Conservation (phyloP, 768 basidiomycete genomes). For the Lyophyllum atratum region DNA sequence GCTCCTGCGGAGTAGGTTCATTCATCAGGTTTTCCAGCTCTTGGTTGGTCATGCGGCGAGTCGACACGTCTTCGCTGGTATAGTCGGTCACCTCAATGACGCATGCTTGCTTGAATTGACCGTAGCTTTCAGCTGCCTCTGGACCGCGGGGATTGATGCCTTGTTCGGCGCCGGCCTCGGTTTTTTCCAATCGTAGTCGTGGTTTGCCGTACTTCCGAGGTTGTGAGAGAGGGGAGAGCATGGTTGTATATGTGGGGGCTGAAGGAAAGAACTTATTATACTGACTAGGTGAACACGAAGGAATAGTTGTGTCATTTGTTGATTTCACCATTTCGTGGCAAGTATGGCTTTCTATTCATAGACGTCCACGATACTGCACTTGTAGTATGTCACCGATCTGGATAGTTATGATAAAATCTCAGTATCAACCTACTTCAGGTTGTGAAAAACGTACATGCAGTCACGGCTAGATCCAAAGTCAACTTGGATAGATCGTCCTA, state of each 20-base stretch:
- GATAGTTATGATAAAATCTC: no score
- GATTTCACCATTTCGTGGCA: neutral
- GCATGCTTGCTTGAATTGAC: constrained; percentile 56
- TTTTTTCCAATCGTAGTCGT: neutral
- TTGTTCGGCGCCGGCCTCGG: constrained; percentile 58
- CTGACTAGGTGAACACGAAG: neutral
- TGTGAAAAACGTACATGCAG: no score
- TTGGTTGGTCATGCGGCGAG: constrained; percentile 48
- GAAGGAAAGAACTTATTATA: no score
- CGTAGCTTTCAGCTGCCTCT: constrained; percentile 46
- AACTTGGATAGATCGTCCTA: no score
- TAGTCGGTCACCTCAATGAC: constrained; percentile 65
- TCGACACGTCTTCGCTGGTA: constrained; percentile 43
- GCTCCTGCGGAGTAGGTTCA: constrained; percentile 22
- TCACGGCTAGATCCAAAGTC: no score
- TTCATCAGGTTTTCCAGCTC: constrained; percentile 50
- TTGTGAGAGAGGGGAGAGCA: neutral
- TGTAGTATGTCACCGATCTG: no score
- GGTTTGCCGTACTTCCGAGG: neutral
- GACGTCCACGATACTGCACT: no score
- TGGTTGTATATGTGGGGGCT: neutral
- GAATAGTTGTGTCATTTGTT: neutral
- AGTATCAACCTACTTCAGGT: no score
- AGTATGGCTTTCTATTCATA: neutral
- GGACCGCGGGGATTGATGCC: constrained; percentile 58